Percentiles rank a stretch among this genome's conserved stretches.
Conservation (phyloP, 1,284 basidiomycete genomes). For the Puccinia polysora region DNA sequence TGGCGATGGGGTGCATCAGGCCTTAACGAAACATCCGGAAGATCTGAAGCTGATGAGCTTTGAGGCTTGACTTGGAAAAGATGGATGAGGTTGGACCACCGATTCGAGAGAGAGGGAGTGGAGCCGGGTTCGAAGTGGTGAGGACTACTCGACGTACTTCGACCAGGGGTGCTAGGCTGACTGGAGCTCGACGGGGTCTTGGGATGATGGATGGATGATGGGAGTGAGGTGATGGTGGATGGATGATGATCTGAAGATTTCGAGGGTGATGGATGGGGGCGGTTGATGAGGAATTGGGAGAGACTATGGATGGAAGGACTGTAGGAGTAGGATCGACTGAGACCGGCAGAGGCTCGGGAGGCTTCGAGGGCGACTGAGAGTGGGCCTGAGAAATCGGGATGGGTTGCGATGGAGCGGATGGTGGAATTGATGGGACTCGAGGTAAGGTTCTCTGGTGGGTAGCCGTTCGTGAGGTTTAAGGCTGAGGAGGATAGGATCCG, state of each 20-base stretch:
- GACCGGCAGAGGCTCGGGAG: not conserved
- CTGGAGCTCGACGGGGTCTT: not conserved
- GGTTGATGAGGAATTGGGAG: not conserved
- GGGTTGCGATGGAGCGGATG: constrained; percentile 1
- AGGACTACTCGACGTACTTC: not conserved
- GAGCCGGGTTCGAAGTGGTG: not conserved
- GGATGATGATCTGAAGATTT: not conserved
- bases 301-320: not conserved
- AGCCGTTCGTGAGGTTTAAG: not conserved
- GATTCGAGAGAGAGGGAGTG: no score
- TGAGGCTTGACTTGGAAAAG: no score
- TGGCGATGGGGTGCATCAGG: no score
- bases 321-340: not conserved
- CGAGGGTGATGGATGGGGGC: constrained; percentile 4
- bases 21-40: no score
- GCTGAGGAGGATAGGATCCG: no score
- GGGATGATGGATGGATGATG: not conserved
- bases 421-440: not conserved
- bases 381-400: constrained; percentile 9
- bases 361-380: not conserved
- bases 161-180: not conserved
- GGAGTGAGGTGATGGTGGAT: no score
- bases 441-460: not conserved
- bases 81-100: not conserved
- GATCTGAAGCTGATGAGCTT: no score